Conservation (phyloP, 768 basidiomycete genomes). For the Boletellus ananas region DNA sequence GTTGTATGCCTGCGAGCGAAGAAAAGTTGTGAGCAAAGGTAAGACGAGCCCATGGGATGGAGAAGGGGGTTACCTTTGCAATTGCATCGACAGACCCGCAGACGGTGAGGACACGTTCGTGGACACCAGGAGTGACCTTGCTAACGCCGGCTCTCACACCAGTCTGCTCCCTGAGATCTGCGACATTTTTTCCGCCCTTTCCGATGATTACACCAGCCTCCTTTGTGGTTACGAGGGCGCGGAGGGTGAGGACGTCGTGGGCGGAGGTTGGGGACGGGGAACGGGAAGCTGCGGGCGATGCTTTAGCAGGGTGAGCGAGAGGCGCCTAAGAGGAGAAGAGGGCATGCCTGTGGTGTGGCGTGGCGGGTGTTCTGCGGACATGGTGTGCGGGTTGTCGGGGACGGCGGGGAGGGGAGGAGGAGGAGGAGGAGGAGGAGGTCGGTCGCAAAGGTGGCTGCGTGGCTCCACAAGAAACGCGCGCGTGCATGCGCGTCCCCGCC, state of each 20-base stretch:
- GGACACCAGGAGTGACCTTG: slow-evolving; percentile 96
- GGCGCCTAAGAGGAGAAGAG: slow-evolving; percentile 15
- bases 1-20: slow-evolving; percentile 71
- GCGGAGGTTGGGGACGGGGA: slow-evolving; percentile 63
- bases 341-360: slow-evolving; percentile 52
- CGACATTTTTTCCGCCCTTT: slow-evolving; percentile 95
- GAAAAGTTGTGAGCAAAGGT: slow-evolving; percentile 11
- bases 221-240: slow-evolving; percentile 94
- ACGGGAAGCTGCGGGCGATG: slow-evolving; percentile 64
- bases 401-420: slow-evolving; percentile 19
- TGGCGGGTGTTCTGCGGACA: slow-evolving; percentile 63
- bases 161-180: slow-evolving; percentile 91
- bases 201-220: slow-evolving; percentile 98
- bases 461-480: slow-evolving; percentile 17
- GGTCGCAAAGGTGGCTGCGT: slow-evolving; percentile 14
- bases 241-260: slow-evolving; percentile 79
- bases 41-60: not conserved
- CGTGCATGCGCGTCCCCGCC: slow-evolving; percentile 30
- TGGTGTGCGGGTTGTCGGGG: slow-evolving; percentile 36
- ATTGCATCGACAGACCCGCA: slow-evolving; percentile 90
- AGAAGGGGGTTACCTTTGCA: slow-evolving; percentile 60
- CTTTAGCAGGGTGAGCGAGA: slow-evolving; percentile 28
- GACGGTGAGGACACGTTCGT: slow-evolving; percentile 95
- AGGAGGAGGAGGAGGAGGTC: slow-evolving; percentile 2
- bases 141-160: slow-evolving; percentile 98